Base-by-base conservation (phyloP, 2,329 filamentous ascomycete genomes). In the Dothiorella sarmentorum region DNA sequence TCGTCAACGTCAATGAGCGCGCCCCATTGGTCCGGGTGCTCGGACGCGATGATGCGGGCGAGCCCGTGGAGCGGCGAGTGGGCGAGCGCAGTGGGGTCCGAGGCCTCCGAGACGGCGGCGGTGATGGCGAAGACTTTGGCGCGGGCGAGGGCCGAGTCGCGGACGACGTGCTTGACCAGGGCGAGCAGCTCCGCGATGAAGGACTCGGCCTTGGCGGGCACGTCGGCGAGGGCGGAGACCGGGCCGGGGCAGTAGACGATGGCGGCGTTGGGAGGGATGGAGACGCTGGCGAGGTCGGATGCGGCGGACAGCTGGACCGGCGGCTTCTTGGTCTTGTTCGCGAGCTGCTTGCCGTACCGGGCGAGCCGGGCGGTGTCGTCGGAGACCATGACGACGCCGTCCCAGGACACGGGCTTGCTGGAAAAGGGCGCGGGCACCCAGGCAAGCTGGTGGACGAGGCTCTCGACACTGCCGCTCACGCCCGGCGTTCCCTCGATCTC, bases 21-120 rank as follows among this genome's bases (percentile, higher is more conserved):
- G 17, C 75, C 74, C 62, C 68, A 76, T 7, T 65, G 52, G 15
- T 76, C 71, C 1, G 72, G 64, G 22, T 76, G 69, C 63, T 77
- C 76, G 1, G 66, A 66, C 10, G 71, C 69, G 57, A 75, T 68
- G 57, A 78, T 71, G 27, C 74, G 69, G 7, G 63, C 62, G 7
- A 77, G 67, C 2, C 75, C 76, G 37, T 70, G 60, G 6, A 76
- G 59, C 5, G 73, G 64, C 1, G 64, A 65, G 10, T 76, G 70
- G 0, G 72, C 70, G 11, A 76, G 69, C 3, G 65, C 68, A 2
- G 71, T 68, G 2, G 64, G 47, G 2, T 65, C 61, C 7, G 62
- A 53, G 15, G 63, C 69, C 24, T 66, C 63, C 24, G 65, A 58
- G 2, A 67, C 64, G 29, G 59, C 57, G 7, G 65, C 42, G 2